Evolutionary conservation across 2,329 filamentous ascomycete genomes (phyloP).

Genomic region (Paracoccidioides lutzii): DNA sequence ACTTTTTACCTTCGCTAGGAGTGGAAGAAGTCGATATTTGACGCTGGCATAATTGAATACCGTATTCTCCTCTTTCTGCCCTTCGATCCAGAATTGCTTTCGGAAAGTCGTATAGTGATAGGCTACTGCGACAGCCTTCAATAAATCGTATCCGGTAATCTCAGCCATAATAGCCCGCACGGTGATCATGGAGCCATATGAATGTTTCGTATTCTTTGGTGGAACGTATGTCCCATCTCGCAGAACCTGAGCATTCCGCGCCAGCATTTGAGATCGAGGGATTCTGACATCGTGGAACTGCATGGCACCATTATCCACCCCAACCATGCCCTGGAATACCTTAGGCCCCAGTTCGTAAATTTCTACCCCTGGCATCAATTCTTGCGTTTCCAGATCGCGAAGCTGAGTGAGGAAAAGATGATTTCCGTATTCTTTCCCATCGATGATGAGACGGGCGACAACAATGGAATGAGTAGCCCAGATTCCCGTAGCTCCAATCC

Average conservation of each 20-base stretch:
- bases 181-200: slow-evolving; percentile 25
- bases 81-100: slow-evolving; percentile 11
- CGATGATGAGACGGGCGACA: slow-evolving; percentile 19
- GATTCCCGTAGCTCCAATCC: slow-evolving; percentile 19
- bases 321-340: slow-evolving; percentile 14
- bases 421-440: slow-evolving; percentile 17
- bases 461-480: slow-evolving; percentile 20
- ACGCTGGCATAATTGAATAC: slow-evolving; percentile 17
- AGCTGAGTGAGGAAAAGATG: slow-evolving; percentile 21
- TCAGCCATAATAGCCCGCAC: slow-evolving; percentile 19
- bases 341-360: slow-evolving; percentile 20
- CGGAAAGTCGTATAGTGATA: slow-evolving; percentile 18
- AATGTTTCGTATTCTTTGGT: slow-evolving; percentile 20
- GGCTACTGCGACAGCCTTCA: slow-evolving; percentile 24
- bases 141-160: slow-evolving; percentile 17
- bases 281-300: slow-evolving; percentile 23
- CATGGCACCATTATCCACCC: slow-evolving; percentile 21
- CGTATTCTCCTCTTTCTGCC: slow-evolving; percentile 9
- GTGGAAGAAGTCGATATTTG: slow-evolving; percentile 13
- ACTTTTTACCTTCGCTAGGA: slow-evolving; percentile 10
- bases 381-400: slow-evolving; percentile 16
- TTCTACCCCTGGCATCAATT: slow-evolving; percentile 17
- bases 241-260: slow-evolving; percentile 18
- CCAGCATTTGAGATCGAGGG: slow-evolving; percentile 22
- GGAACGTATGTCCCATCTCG: slow-evolving; percentile 19